A percentile compares a stretch with the other conserved stretches of the same genome.
Conservation (phyloP, 2,329 filamentous ascomycete species). For the Penicillium sp. region DNA sequence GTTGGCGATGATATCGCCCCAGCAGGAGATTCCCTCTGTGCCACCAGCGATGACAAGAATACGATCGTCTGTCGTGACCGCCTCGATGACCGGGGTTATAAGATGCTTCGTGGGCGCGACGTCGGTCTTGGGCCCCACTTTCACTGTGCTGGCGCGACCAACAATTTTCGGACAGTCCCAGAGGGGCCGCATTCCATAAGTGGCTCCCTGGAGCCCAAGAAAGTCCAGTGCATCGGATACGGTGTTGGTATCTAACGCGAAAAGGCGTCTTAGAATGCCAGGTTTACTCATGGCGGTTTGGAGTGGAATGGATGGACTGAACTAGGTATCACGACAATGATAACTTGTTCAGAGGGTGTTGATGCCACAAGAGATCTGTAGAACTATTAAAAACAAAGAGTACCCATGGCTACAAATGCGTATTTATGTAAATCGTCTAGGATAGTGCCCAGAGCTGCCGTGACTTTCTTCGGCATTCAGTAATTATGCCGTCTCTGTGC, state of each 20-base stretch:
- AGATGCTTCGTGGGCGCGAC: constrained; percentile 19
- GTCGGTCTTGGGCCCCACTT: constrained; percentile 21
- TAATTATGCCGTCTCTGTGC: no score
- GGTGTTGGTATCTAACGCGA: constrained; percentile 25
- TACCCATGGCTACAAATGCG: no score
- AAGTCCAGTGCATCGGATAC: constrained; percentile 32
- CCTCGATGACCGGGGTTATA: constrained; percentile 25
- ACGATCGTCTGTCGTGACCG: constrained; percentile 24
- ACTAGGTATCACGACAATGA: no score
- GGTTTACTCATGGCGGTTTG: no score
- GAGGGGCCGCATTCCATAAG: constrained; percentile 26
- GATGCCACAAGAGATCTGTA: no score
- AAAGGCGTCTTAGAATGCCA: no score
- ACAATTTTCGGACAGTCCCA: constrained; percentile 32
- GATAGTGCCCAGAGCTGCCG: no score
- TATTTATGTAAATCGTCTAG: no score
- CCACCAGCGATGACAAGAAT: constrained; percentile 29
- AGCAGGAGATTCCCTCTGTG: constrained; percentile 27
- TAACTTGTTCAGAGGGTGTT: no score
- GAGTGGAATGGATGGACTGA: no score
- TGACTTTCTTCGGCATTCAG: no score
- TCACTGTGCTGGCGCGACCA: constrained; percentile 29
- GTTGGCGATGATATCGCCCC: constrained; percentile 31
- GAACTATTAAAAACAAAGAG: no score
- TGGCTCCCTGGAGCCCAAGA: constrained; percentile 27